Percentiles rank a stretch among this genome's conserved stretches.
Evolutionary conservation across 352 stramenopile species (phyloP).

Genomic region (Pythium periplocum): DNA sequence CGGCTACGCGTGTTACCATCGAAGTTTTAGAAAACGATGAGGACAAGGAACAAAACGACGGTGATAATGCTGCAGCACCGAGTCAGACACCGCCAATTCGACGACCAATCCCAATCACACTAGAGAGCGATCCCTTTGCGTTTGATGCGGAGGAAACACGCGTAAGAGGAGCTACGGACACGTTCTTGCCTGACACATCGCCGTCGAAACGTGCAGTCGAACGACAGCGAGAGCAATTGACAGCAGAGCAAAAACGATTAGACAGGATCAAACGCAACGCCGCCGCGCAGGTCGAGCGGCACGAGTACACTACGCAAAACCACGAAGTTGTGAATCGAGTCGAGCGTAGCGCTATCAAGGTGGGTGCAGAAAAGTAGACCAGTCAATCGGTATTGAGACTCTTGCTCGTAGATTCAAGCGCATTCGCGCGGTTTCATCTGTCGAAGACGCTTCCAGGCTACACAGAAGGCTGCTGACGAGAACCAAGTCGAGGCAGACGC

Average conservation of each 20-base stretch:
- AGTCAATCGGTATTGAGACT: too few species aligned
- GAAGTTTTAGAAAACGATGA: constrained; percentile 58
- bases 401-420: constrained; percentile 51
- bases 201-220: constrained; percentile 47
- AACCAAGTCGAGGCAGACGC: neutral
- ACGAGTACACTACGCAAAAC: constrained; percentile 14
- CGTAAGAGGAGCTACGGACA: constrained; percentile 46
- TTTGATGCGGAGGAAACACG: constrained; percentile 54
- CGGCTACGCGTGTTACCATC: constrained; percentile 38
- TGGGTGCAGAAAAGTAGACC: neutral
- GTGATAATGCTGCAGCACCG: neutral
- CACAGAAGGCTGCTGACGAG: too few species aligned
- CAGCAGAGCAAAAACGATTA: constrained; percentile 34
- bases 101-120: neutral
- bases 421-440: constrained; percentile 46
- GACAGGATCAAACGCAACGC: constrained; percentile 22
- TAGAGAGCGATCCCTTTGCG: constrained; percentile 27
- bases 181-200: constrained; percentile 50
- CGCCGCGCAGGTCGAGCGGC: constrained; percentile 10
- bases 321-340: constrained; percentile 31
- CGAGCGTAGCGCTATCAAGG: constrained; percentile 42
- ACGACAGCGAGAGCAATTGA: constrained; percentile 30
- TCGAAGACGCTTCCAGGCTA: constrained; percentile 21
- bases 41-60: constrained; percentile 19
- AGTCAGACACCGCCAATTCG: neutral